Evolutionary conservation across 2,329 filamentous ascomycete species (phyloP).

Genomic region (Stemphylium beticola): DNA sequence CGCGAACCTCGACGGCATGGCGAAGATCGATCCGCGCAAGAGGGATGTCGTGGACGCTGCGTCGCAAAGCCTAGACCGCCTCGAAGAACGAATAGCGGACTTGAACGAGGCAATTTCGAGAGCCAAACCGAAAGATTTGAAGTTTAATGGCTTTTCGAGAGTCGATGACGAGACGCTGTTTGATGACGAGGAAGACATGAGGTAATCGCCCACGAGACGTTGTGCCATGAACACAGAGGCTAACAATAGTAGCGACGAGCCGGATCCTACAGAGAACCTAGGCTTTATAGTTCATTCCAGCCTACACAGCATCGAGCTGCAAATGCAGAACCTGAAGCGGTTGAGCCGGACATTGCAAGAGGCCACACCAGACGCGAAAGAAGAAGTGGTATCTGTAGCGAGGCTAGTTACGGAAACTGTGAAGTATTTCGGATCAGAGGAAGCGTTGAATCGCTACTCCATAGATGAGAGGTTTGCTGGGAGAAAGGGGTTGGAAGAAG

Average conservation of each 20-base stretch:
- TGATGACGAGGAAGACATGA: constrained; percentile 11
- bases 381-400: constrained; percentile 24
- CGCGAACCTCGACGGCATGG: constrained; percentile 25
- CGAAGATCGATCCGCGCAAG: constrained; percentile 20
- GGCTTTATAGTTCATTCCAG: constrained; percentile 28
- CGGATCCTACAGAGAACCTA: constrained; percentile 24
- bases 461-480: constrained; percentile 26
- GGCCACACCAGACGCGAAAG: constrained; percentile 24
- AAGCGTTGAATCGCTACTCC: constrained; percentile 18
- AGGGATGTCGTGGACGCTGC: constrained; percentile 22
- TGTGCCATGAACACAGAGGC: not conserved
- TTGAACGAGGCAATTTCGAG: constrained; percentile 20
- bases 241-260: constrained; percentile 8
- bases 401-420: constrained; percentile 25
- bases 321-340: constrained; percentile 31
- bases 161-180: constrained; percentile 18
- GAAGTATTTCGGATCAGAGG: constrained; percentile 29
- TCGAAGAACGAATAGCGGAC: constrained; percentile 16
- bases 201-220: constrained; percentile 7
- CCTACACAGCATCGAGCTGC: constrained; percentile 31
- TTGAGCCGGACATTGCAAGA: constrained; percentile 35
- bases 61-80: constrained; percentile 21
- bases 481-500: constrained; percentile 28
- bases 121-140: constrained; percentile 32
- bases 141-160: constrained; percentile 15